Evolutionary conservation across 345 rosid species (phyloP).

Genomic region (Boechera divaricarpa): DNA sequence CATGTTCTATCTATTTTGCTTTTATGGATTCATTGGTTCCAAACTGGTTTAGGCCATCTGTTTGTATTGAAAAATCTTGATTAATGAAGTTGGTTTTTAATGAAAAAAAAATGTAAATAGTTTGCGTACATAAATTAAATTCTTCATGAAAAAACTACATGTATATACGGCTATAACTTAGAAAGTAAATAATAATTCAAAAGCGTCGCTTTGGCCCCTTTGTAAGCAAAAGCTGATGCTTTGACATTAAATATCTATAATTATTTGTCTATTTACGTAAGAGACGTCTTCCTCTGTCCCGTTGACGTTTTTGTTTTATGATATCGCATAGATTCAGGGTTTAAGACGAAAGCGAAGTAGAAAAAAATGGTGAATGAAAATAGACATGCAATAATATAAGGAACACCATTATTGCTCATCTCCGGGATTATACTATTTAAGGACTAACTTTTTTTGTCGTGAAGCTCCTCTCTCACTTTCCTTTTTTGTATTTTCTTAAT

Average conservation of each 20-base stretch:
- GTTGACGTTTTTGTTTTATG: conserved; percentile 12
- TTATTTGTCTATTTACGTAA: conserved; percentile 11
- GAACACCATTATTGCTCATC: conserved; percentile 45
- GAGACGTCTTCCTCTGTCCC: conserved; percentile 33
- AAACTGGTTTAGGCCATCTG: no score
- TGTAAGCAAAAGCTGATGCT: conserved; percentile 28
- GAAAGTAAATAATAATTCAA: conserved; percentile 12
- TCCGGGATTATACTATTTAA: conserved; percentile 28
- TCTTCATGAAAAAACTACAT: no score
- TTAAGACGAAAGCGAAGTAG: conserved; percentile 13
- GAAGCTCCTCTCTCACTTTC: conserved; percentile 26
- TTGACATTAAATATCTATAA: not conserved
- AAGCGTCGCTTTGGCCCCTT: conserved; percentile 26
- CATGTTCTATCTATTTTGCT: no score
- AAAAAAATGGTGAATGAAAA: conserved; percentile 30
- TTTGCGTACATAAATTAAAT: no score
- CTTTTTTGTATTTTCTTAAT: conserved; percentile 21
- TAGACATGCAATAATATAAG: conserved; percentile 45
- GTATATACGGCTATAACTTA: no score
- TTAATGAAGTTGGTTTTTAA: no score
- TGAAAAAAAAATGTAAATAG: no score
- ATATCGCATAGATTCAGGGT: conserved; percentile 36
- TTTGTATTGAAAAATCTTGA: no score
- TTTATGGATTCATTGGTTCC: no score
- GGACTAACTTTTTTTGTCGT: conserved; percentile 16